Evolutionary conservation across 2,329 filamentous ascomycete genomes (phyloP).

Genomic region (Talaromyces sp.): DNA sequence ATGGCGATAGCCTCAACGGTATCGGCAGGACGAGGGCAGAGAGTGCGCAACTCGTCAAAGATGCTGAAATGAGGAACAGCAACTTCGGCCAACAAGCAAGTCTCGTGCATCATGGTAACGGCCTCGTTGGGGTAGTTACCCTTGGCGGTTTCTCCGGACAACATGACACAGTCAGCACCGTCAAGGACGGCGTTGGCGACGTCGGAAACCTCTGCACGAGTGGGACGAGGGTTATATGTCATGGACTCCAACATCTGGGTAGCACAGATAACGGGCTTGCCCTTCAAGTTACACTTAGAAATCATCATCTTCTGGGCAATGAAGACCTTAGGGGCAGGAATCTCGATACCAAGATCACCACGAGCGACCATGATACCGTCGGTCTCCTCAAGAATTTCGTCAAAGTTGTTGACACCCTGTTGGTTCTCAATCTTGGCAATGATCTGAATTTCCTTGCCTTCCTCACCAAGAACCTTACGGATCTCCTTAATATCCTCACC

Average conservation of each 20-base stretch:
- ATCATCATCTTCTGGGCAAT: slow-evolving; percentile 99
- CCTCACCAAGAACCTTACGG: slow-evolving; percentile 82
- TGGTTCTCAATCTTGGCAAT: slow-evolving; percentile 99
- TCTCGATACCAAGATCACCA: slow-evolving; percentile 98
- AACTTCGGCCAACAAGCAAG: slow-evolving; percentile 93
- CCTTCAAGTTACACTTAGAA: slow-evolving; percentile 98
- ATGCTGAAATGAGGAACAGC: slow-evolving; percentile 95
- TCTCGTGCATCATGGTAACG: slow-evolving; percentile 97
- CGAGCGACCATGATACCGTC: slow-evolving; percentile 99
- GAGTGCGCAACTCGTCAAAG: slow-evolving; percentile 88
- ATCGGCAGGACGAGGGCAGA: slow-evolving; percentile 78
- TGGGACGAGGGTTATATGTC: slow-evolving; percentile 99
- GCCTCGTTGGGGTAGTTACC: slow-evolving; percentile 90
- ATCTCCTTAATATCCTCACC: slow-evolving; percentile 92
- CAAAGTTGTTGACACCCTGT: slow-evolving; percentile 99
- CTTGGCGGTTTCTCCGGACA: slow-evolving; percentile 99
- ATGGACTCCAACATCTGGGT: slow-evolving; percentile 99
- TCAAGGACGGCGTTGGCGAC: slow-evolving; percentile 98
- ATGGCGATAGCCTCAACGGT: slow-evolving; percentile 94
- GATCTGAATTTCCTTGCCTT: slow-evolving; percentile 96
- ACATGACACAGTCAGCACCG: slow-evolving; percentile 98
- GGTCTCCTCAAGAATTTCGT: slow-evolving; percentile 91
- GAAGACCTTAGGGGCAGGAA: slow-evolving; percentile 96
- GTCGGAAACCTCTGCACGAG: slow-evolving; percentile 96
- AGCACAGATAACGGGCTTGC: slow-evolving; percentile 97